Evolutionary conservation across 2,329 filamentous ascomycete species (phyloP).

Genomic region (Ascochyta viciae-villosae): DNA sequence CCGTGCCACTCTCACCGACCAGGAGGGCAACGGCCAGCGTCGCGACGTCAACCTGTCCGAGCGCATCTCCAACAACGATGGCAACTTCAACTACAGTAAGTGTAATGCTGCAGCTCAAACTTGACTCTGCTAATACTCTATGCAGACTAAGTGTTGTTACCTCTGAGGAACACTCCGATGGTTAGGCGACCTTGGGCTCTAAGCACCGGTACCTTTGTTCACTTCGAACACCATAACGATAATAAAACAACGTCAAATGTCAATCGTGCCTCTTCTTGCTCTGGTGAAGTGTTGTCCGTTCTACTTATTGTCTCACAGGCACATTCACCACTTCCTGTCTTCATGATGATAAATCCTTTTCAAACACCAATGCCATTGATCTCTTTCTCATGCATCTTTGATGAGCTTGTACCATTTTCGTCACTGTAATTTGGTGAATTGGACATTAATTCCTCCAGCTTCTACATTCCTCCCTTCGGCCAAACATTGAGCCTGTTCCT

Average conservation of each 20-base stretch:
- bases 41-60: conserved; percentile 64
- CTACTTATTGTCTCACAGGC: background rate
- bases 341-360: too few species aligned
- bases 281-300: background rate
- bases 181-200: background rate
- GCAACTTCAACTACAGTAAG: conserved; percentile 41
- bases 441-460: too few species aligned
- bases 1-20: conserved; percentile 56
- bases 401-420: too few species aligned
- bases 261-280: background rate
- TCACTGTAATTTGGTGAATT: too few species aligned
- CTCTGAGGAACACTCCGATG: background rate
- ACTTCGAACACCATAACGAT: conserved; percentile 5
- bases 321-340: too few species aligned
- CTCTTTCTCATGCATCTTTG: too few species aligned
- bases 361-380: too few species aligned
- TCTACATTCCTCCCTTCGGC: too few species aligned
- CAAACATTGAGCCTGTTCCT: too few species aligned
- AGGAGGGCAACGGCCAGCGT: conserved; percentile 51
- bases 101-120: background rate
- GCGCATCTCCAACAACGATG: conserved; percentile 62
- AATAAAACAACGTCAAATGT: conserved; percentile 16
- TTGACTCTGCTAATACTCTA: background rate
- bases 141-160: conserved; percentile 8
- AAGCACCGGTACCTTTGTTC: background rate